A percentile compares a stretch with the other conserved stretches of the same genome.
Conservation (phyloP, 2,329 filamentous ascomycete genomes). For the Ophiostoma sp. region DNA sequence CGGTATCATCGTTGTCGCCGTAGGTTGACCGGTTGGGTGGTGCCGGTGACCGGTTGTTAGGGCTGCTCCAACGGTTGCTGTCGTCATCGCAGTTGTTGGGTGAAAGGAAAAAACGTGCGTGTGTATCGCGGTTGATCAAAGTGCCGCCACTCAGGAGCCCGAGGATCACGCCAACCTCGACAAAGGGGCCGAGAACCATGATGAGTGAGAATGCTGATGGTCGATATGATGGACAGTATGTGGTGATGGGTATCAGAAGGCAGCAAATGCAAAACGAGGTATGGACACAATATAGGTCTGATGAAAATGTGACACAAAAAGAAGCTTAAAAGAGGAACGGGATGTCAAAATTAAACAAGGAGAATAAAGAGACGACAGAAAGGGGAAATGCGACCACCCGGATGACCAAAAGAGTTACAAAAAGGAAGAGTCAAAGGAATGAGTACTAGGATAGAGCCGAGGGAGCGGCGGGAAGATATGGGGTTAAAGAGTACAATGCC, state of each 20-base stretch:
- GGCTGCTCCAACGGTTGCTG: slow-evolving; percentile 22
- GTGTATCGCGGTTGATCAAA: slow-evolving; percentile 57
- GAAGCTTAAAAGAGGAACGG: background rate
- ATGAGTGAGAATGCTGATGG: background rate
- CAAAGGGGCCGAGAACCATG: slow-evolving; percentile 53
- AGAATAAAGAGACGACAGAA: background rate
- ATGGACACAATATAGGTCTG: background rate
- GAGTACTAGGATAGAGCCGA: background rate
- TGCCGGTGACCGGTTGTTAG: slow-evolving; percentile 32
- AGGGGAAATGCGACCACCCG: background rate
- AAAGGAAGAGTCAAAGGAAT: background rate
- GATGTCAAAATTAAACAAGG: background rate
- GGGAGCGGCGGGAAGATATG: background rate
- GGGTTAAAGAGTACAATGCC: background rate
- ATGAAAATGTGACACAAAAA: background rate
- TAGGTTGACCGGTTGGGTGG: slow-evolving; percentile 30
- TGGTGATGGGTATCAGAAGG: background rate
- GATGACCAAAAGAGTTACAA: background rate
- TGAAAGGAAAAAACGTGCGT: slow-evolving; percentile 26
- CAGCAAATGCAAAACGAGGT: background rate
- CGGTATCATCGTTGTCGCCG: slow-evolving; percentile 26
- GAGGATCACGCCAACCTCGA: slow-evolving; percentile 63
- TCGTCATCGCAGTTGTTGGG: slow-evolving; percentile 29
- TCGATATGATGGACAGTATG: background rate
- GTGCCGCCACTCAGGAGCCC: slow-evolving; percentile 61